Evolutionary conservation across 305 asterid genomes (phyloP), one percentile per base, ranked within the genome.

Genomic region (Lippia alba): DNA sequence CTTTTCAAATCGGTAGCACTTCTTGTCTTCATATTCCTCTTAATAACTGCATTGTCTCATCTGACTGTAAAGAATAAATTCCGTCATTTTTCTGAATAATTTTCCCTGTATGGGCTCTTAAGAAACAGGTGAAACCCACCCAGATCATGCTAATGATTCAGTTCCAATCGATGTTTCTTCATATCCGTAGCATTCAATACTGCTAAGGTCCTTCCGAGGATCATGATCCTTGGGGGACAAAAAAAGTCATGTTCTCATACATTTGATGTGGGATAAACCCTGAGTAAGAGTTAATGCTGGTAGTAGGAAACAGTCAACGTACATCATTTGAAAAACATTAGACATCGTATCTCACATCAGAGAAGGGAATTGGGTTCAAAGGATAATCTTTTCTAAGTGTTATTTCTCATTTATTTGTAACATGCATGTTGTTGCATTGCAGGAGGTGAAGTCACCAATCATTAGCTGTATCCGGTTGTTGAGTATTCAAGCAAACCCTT

Each of bases 401-500:
- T 32, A 55, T 15, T 69, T 77, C 62, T 19, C 34, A 8, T 68
- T 74, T 56, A 32, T 66, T 16, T 53, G 15, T 63, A 56, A 66
- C 71, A 48, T 64, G 63, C 68, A 12, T 75, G 57, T 40, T 53
- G 55, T 71, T 75, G 71, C 56, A 69, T 14, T 66, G 18, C 64
- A 88, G 97, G 90, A 55, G 63, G 76, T 68, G 66, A 80, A 65
- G 68, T 74, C 75, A 19, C 83, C 89, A 53, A 70, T 71, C 76
- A 72, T 84, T 73, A 75, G 75, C 73, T 67, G 49, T 76, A 65
- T 74, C 69, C 87, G 97, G 81, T 76, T 82, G 75, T 48, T 86
- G 54, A 76, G 92, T 69, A 76, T 82, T 18, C 92, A 89, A 82
- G 80, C 86, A 73, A 85, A 69, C 56, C 74, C 87, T 75, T 78